A percentile compares a stretch with the other conserved stretches of the same genome.
These are phyloP conservation scores for Rhizopogon vesiculosus DNA, from an alignment of 768 basidiomycete species.

Conservation along the genomic window DNA sequence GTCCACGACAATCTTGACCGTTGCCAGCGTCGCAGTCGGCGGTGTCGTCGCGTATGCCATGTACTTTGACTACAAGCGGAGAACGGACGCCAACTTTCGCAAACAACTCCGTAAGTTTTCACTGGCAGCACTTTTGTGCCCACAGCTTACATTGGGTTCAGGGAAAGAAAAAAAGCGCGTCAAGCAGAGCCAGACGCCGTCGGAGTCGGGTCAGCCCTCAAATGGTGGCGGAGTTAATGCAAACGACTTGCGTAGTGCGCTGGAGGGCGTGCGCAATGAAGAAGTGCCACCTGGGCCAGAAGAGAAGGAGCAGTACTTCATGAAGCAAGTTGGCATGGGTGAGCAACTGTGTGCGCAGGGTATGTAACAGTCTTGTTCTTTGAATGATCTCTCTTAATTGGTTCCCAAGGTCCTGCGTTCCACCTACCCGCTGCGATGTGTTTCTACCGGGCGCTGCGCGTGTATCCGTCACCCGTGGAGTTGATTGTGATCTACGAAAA, in stretches of 20 bases:
- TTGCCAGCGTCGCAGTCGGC: constrained; percentile 46
- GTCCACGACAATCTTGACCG: constrained; percentile 36
- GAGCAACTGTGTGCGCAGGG: constrained; percentile 80
- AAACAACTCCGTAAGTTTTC: constrained; percentile 72
- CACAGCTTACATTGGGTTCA: constrained; percentile 24
- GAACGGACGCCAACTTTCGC: constrained; percentile 84
- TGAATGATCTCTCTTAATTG: not conserved
- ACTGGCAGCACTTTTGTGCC: constrained; percentile 5
- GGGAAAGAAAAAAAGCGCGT: constrained; percentile 93
- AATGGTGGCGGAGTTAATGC: constrained; percentile 30
- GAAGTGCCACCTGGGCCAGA: constrained; percentile 61
- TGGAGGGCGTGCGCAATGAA: constrained; percentile 68
- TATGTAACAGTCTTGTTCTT: constrained; percentile 16
- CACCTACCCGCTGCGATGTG: constrained; percentile 78
- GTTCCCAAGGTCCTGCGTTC: constrained; percentile 62
- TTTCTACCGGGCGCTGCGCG: constrained; percentile 91
- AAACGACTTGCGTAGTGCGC: constrained; percentile 56
- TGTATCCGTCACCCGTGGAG: constrained; percentile 93
- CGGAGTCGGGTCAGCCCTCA: constrained; percentile 24
- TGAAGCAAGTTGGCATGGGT: constrained; percentile 82
- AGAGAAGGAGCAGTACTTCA: constrained; percentile 86
- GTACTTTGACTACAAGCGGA: constrained; percentile 94
- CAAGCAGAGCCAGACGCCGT: constrained; percentile 56
- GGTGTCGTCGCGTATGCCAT: constrained; percentile 72
- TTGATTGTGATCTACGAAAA: constrained; percentile 93